Conservation (phyloP, 345 rosid genomes). For the Isatis tinctoria region DNA sequence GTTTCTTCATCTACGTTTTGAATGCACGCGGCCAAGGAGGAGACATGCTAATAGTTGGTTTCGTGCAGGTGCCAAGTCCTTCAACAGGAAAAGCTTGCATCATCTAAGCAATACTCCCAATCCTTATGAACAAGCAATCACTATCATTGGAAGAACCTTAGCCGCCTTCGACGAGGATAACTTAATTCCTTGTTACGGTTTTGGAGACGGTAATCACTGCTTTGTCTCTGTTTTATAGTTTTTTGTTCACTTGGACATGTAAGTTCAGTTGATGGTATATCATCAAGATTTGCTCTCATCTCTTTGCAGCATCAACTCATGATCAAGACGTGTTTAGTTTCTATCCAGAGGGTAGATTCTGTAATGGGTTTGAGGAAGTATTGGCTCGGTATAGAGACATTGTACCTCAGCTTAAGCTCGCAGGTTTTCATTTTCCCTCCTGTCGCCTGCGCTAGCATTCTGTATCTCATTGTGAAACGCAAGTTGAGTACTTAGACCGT, state of each 20-base stretch:
- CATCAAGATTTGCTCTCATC: slow-evolving; percentile 11
- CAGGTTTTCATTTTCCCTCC: slow-evolving; percentile 49
- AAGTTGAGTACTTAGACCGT: background rate
- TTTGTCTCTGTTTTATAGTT: background rate
- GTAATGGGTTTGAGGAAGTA: slow-evolving; percentile 95
- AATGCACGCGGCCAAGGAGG: background rate
- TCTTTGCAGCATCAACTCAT: slow-evolving; percentile 82
- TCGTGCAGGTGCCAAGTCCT: slow-evolving; percentile 63
- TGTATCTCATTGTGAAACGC: slow-evolving; percentile 5
- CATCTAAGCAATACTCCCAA: slow-evolving; percentile 58
- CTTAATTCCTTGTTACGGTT: slow-evolving; percentile 92
- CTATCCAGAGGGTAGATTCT: slow-evolving; percentile 54
- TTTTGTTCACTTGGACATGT: background rate
- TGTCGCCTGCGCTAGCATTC: slow-evolving; percentile 9
- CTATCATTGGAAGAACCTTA: slow-evolving; percentile 82
- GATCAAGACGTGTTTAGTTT: slow-evolving; percentile 95
- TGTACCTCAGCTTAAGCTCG: slow-evolving; percentile 77
- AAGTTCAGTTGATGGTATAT: background rate
- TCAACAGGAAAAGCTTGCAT: slow-evolving; percentile 71
- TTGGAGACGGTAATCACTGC: slow-evolving; percentile 76
- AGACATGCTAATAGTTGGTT: slow-evolving; percentile 1
- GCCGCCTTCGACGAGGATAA: slow-evolving; percentile 88
- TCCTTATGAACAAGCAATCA: slow-evolving; percentile 91
- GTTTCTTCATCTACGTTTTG: background rate
- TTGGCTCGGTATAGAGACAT: slow-evolving; percentile 69